These are phyloP conservation scores for Dicorynia guianensis DNA, from an alignment of 306 rosid genomes.

Conservation along the genomic window DNA sequence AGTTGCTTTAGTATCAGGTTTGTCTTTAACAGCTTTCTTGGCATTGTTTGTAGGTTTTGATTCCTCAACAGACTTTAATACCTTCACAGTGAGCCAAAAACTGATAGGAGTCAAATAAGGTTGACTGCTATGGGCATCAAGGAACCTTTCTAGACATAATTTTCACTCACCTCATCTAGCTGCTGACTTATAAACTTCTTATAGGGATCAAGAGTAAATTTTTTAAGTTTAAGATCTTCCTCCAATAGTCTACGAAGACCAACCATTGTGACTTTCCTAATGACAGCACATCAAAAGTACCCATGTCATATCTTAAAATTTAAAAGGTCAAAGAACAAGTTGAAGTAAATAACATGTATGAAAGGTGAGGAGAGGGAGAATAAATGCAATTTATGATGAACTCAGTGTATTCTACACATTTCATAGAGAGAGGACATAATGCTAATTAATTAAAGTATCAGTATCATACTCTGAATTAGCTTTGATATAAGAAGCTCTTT, in stretches of 20 bases:
- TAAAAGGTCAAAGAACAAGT: neutral
- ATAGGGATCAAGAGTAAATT: conserved; percentile 66
- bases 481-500: conserved; percentile 73
- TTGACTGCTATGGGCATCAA: conserved; percentile 31
- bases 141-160: conserved; percentile 1
- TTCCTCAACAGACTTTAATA: conserved; percentile 58
- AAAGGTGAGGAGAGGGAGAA: conserved; percentile 19
- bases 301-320: conserved; percentile 37
- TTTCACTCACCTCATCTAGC: conserved; percentile 63
- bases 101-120: conserved; percentile 10
- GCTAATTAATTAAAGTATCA: conserved; percentile 33
- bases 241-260: conserved; percentile 90
- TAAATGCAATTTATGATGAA: neutral
- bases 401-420: neutral
- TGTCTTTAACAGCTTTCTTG: conserved; percentile 62
- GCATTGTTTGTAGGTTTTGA: conserved; percentile 48
- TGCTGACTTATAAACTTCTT: conserved; percentile 80
- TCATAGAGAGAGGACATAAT: conserved; percentile 8
- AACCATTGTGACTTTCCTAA: conserved; percentile 78
- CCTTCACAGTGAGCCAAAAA: conserved; percentile 52
- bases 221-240: conserved; percentile 80
- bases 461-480: conserved; percentile 85
- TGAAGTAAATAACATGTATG: neutral
- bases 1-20: conserved; percentile 57
- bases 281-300: conserved; percentile 34